Conservation (phyloP, 257 asterid species). For the Nicotiana paniculata region DNA sequence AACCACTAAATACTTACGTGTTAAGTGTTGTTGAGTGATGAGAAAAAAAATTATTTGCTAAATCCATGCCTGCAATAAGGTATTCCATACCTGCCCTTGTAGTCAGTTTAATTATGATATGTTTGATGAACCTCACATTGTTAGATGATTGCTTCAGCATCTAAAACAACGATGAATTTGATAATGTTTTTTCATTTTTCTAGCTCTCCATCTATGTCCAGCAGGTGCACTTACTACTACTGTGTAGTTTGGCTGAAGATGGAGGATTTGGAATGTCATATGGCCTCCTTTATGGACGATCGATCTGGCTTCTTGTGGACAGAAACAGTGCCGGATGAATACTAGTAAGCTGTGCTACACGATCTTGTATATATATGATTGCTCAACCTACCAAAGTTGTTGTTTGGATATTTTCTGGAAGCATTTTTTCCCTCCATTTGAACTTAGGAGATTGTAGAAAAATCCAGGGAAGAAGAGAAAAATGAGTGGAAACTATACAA, state of each 20-base stretch:
- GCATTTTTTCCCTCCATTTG: background rate
- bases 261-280: slow-evolving; percentile 83
- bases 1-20: too few relatives aligned
- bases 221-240: too few relatives aligned
- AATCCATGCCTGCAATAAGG: background rate
- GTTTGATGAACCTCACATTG: background rate
- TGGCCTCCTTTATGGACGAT: slow-evolving; percentile 55
- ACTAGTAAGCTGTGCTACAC: too few relatives aligned
- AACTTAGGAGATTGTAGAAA: background rate
- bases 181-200: too few relatives aligned
- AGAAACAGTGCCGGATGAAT: too few relatives aligned
- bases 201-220: too few relatives aligned
- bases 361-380: too few relatives aligned
- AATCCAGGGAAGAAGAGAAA: background rate
- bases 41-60: background rate
- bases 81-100: background rate
- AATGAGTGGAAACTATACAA: background rate
- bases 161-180: background rate
- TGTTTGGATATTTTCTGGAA: background rate
- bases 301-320: slow-evolving; percentile 52
- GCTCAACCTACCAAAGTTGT: background rate
- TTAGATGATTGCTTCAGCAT: background rate
- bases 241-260: slow-evolving; percentile 32
- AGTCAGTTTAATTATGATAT: background rate
- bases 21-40: background rate